phyloP scores from a whole-genome alignment of 768 basidiomycete genomes.

The Sistotremastrum niveocremeum region DNA sequence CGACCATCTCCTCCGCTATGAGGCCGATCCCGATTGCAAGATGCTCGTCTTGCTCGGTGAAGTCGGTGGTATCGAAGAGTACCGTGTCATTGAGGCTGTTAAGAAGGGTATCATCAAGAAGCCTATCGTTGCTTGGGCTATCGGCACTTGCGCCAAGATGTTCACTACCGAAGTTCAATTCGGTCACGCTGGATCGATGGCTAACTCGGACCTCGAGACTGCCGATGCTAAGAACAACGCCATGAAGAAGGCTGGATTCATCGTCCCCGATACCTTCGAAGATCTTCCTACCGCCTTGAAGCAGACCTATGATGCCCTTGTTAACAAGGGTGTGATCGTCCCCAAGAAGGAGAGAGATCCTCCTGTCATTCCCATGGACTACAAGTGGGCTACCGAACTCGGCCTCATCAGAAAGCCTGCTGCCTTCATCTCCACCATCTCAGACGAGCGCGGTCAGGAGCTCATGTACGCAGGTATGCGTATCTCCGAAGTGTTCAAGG shows the following conservation, averaged over 20 bases:
- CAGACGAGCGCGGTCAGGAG: constrained; percentile 98
- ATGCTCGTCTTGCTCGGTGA: constrained; percentile 98
- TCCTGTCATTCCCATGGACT: constrained; percentile 99
- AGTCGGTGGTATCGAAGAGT: constrained; percentile 98
- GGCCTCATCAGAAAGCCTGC: constrained; percentile 98
- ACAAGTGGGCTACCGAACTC: constrained; percentile 99
- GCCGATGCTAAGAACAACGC: constrained; percentile 96
- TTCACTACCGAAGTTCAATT: constrained; percentile 99
- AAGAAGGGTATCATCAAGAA: constrained; percentile 89
- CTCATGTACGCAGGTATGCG: constrained; percentile 97
- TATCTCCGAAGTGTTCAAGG: constrained; percentile 97
- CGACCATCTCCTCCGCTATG: constrained; percentile 96
- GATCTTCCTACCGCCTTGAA: constrained; percentile 78
- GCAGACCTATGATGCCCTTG: constrained; percentile 75
- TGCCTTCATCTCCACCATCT: constrained; percentile 98
- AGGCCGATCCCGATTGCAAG: constrained; percentile 95
- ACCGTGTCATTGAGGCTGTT: constrained; percentile 97
- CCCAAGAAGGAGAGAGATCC: constrained; percentile 74
- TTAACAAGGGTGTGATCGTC: constrained; percentile 49
- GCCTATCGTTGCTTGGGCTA: constrained; percentile 99
- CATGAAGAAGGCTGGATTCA: constrained; percentile 90
- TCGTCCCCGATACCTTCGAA: constrained; percentile 97
- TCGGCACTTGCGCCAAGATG: constrained; percentile 99
- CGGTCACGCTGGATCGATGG: constrained; percentile 97
- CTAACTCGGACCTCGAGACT: constrained; percentile 94